Evolutionary conservation across 1,139 yeast genomes (phyloP), one percentile per base, ranked within the genome.

Genomic region (Kluyveromyces sp.): DNA sequence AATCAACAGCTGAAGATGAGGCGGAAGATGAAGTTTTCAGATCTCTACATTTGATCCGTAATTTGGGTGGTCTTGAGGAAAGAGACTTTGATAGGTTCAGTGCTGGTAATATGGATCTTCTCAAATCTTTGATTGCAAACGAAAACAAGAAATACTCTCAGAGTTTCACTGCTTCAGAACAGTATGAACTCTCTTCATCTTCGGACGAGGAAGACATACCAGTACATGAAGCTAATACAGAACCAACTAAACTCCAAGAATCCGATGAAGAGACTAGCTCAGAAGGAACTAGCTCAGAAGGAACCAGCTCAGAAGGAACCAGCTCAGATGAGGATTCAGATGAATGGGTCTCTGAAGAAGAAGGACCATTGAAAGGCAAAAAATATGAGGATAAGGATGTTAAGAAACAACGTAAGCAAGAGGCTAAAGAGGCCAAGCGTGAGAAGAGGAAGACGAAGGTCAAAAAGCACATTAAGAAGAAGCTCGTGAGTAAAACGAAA

Each of bases 391-490:
- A 89, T 58, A 83, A 88, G 58, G 96, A 87, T 19, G 80, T 71
- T 0, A 92, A 89, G 63, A 86, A 83, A 58, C 81, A 78, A 40
- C 75, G 97, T 45, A 94, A 94, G 64, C 83, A 82, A 56, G 83
- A 82, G 19, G 82, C 87, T 17, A 92, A 87, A 61, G 83, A 80
- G 33, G 87, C 80, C 13, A 85, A 87, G 49, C 83, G 83, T 56
- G 97, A 89, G 55, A 88, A 85, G 67, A 74, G 98, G 47, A 82
- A 87, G 60, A 80, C 80, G 3, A 94, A 94, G 64, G 83, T 92
- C 81, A 92, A 92, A 64, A 94, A 94, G 64, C 87, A 85, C 64
- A 66, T 87, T 33, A 92, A 92, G 69, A 92, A 92, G 74, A 83
- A 82, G 61, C 66, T 83, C 36, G 71, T 82, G 4, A 78, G 71